Evolutionary conservation across 2,329 filamentous ascomycete species (phyloP).

Genomic region (Davidsoniella neocaledoniae): DNA sequence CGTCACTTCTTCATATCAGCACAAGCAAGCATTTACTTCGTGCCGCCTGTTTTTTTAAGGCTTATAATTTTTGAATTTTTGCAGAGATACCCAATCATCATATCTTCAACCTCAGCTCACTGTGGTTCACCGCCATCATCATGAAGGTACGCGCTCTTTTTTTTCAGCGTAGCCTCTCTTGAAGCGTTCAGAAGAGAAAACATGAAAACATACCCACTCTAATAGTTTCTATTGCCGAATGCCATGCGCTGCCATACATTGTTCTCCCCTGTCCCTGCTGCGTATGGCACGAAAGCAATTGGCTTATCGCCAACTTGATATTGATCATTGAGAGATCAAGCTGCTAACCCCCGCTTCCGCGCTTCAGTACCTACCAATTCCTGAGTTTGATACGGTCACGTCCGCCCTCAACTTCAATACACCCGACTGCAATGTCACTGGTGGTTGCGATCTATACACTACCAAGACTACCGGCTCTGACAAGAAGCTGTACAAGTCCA

Average conservation of each 20-base stretch:
- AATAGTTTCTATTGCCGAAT: neutral
- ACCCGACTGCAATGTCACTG: conserved; percentile 76
- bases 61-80: neutral
- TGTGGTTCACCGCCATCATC: conserved; percentile 13
- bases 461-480: conserved; percentile 90
- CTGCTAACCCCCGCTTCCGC: conserved; percentile 8
- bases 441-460: conserved; percentile 91
- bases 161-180: conserved; percentile 12
- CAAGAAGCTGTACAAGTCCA: conserved; percentile 93
- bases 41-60: conserved; percentile 1
- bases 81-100: neutral
- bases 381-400: conserved; percentile 80
- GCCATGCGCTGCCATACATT: neutral
- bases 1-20: neutral
- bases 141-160: conserved; percentile 13
- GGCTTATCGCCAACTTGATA: neutral
- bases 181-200: conserved; percentile 13
- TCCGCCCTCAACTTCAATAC: conserved; percentile 93
- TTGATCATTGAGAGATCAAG: neutral
- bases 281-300: too few relatives aligned
- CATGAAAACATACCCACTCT: neutral
- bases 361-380: conserved; percentile 69
- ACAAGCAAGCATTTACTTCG: too few relatives aligned
- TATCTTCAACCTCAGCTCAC: conserved; percentile 13
- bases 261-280: neutral